These are phyloP conservation scores for Aspergillus versicolor DNA, from an alignment of 2,329 filamentous ascomycete species.

Conservation along the genomic window DNA sequence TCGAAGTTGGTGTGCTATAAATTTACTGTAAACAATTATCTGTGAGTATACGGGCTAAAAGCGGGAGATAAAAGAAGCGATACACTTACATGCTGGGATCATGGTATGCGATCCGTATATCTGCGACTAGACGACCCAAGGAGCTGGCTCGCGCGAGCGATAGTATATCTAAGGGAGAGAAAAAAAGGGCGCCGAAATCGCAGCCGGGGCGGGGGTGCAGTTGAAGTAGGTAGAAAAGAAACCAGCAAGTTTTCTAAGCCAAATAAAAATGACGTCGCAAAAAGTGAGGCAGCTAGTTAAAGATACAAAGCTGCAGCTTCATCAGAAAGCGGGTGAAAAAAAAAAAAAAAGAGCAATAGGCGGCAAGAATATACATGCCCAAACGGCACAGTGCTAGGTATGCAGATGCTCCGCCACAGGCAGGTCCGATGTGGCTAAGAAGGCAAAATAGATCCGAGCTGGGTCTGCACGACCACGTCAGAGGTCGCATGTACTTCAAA, in stretches of 20 bases:
- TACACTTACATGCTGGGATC: constrained; percentile 6
- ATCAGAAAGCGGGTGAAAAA: background rate
- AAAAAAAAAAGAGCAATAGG: constrained; percentile 8
- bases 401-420: constrained; percentile 42
- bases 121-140: background rate
- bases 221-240: constrained; percentile 3
- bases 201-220: constrained; percentile 2
- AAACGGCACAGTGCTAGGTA: constrained; percentile 9
- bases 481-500: constrained; percentile 18
- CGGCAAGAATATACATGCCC: constrained; percentile 12
- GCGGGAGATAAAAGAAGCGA: background rate
- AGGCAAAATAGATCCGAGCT: constrained; percentile 17
- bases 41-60: constrained; percentile 5
- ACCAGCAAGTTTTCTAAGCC: constrained; percentile 3
- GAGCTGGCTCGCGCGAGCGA: constrained; percentile 7
- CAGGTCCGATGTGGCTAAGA: constrained; percentile 25
- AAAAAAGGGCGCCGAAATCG: constrained; percentile 1
- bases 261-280: constrained; percentile 9
- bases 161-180: constrained; percentile 9
- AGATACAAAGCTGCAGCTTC: constrained; percentile 9
- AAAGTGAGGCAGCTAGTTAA: background rate
- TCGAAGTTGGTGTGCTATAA: constrained; percentile 1
- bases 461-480: constrained; percentile 35
- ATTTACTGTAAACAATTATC: constrained; percentile 5
- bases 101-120: constrained; percentile 1